Evolutionary conservation across 192 early-diverging fungal genomes (phyloP), one percentile per base, ranked within the genome.

Genomic region (Thamnidium elegans): DNA sequence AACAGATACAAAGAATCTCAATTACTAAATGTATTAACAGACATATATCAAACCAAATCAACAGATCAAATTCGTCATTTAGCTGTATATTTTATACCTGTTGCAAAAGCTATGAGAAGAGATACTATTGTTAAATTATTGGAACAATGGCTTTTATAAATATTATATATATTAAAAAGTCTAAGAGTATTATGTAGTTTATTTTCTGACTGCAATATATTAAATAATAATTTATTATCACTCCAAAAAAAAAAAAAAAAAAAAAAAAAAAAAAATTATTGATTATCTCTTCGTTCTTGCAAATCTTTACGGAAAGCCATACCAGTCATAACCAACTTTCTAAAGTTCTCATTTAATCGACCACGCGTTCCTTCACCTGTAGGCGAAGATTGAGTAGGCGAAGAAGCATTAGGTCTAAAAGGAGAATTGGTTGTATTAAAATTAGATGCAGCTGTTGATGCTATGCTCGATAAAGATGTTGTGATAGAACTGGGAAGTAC

Each of bases 311-410:
- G 11, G 45, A 76, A 76, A 2, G 66, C 69, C 74, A 76, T 76
- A n/a, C 74, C 74, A 4, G 74, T 71, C 62, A 71, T 68, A 0
- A 76, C 74, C 7, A 76, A 30, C 43, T 76, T 76, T 54, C 69
- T 56, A 55, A 76, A 71, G 58, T 76, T 76, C 30, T 76, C 74
- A 61, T 76, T 76, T 19, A 76, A 45, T 8, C 70, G 20, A 32
- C 65, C 66, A 2, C 42, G 60, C 58, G 19, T 61, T 39, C 43
- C 34, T 23, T 34, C 43, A 54, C 14, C n/a, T 19, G 62, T 58
- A 4, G 32, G 31, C 4, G 61, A 50, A 9, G n/a, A 36, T 11
- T 23, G 26, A 8, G 46, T 58, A 31, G 61, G 53, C 32, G 55
- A 20, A 30, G n/a, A 39, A 32, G 30, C 20, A 63, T 39, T 46